Evolutionary conservation across 768 basidiomycete species (phyloP), one percentile per base, ranked within the genome.

Genomic region (Hirschioporus abietinus): DNA sequence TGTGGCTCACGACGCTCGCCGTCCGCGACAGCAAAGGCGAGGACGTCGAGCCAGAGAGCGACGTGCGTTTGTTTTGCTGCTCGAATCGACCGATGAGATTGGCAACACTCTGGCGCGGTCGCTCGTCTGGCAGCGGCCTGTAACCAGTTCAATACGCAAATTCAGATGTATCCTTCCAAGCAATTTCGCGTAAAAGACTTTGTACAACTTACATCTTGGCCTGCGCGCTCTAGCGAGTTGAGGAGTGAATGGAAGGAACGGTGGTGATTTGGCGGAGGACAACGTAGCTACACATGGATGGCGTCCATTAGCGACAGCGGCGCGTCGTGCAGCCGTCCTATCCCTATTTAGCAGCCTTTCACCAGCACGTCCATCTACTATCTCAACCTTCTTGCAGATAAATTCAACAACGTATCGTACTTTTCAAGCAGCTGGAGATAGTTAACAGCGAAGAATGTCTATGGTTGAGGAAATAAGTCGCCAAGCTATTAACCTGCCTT

Each of bases 21-120:
- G 87, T 88, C 67, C 90, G 84, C 18, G 85, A 70, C 83, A 77
- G 68, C 63, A 27, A 82, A 73, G 68, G 68, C 27, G 63, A 23
- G 20, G 70, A 64, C 30, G 72, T 71, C 30, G 82, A 73, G 60
- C 66, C 68, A 12, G 42, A 52, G 10, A 78, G 70, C 4, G 86
- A 77, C 71, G 85, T 83, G 63, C 86, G 85, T 74, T 91, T 93
- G 66, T 83, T 87, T 78, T 91, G 88, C 71, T 86, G 90, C 76
- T 95, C 93, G 71, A 95, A 95, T 67, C 90, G 85, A 64, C 93
- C 93, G 73, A 95, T 95, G 78, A 95, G 88, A 74, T 93, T 95
- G 69, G 93, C 93, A 62, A 95, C 93, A 72, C 89, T 92, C 75
- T 86, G 86, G 67, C 93, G 89, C 63, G 92, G 92, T 74, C 90